Evolutionary conservation across 441 rosid species (phyloP).

Genomic region (Lepidium campestre): DNA sequence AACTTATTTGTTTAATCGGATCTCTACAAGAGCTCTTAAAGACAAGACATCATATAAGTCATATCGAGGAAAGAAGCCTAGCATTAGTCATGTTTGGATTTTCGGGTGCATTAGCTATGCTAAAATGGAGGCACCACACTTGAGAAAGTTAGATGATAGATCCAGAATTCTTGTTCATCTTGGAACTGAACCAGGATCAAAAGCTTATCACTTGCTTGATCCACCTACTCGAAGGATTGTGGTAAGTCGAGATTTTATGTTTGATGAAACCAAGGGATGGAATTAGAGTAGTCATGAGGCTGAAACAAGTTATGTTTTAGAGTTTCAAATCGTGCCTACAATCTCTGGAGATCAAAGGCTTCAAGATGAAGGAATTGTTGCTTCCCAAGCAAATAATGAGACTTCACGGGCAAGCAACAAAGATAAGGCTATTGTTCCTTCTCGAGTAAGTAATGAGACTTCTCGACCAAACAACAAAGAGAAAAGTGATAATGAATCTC

Average conservation of each 20-base stretch:
- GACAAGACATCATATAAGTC: neutral
- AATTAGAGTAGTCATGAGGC: too few relatives aligned
- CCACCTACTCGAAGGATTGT: neutral
- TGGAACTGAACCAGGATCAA: neutral
- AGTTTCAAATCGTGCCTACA: too few relatives aligned
- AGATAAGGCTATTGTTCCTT: too few relatives aligned
- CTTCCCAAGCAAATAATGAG: too few relatives aligned
- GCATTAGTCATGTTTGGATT: neutral
- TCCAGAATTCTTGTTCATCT: neutral
- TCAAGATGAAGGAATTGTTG: too few relatives aligned
- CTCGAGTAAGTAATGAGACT: neutral
- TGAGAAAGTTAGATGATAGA: neutral
- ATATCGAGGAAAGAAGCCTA: neutral
- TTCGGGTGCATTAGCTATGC: neutral
- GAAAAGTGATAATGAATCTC: neutral
- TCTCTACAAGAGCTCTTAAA: neutral
- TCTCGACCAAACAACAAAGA: neutral
- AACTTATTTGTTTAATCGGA: neutral
- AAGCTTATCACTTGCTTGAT: neutral
- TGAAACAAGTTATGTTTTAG: too few relatives aligned
- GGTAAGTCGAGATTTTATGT: neutral
- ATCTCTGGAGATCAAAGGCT: too few relatives aligned
- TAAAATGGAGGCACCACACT: too few relatives aligned
- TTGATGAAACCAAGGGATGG: neutral
- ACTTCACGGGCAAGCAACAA: too few relatives aligned